A percentile compares a stretch with the other conserved stretches of the same genome.
These are phyloP conservation scores for Exidia glandulosa DNA, from an alignment of 768 basidiomycete genomes.

Conservation along the genomic window DNA sequence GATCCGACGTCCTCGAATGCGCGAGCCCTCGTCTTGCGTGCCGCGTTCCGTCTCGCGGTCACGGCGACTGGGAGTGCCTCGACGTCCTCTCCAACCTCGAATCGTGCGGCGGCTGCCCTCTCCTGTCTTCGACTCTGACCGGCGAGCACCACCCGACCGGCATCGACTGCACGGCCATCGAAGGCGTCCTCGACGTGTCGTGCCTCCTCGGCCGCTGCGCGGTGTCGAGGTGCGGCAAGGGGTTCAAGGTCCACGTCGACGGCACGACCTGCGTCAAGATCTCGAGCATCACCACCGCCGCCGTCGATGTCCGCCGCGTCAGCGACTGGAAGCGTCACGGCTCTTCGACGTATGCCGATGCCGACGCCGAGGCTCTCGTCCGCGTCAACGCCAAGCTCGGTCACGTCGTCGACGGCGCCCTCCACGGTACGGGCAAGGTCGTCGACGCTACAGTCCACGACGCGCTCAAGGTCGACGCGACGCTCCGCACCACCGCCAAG, in stretches of 20 bases:
- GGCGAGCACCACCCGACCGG: slow-evolving; percentile 19
- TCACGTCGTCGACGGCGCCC: too few relatives aligned
- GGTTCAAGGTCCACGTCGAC: slow-evolving; percentile 15
- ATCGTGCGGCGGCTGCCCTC: slow-evolving; percentile 32
- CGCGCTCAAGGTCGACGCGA: too few relatives aligned
- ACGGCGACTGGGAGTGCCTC: neutral
- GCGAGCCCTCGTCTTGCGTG: neutral
- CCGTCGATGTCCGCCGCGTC: neutral
- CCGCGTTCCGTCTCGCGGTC: neutral
- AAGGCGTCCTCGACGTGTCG: slow-evolving; percentile 37
- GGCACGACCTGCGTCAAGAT: slow-evolving; percentile 31
- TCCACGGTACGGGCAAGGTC: too few relatives aligned
- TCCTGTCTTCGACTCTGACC: slow-evolving; percentile 11
- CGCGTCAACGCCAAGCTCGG: too few relatives aligned
- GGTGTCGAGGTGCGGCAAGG: slow-evolving; percentile 34
- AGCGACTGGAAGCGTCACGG: neutral
- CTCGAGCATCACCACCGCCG: neutral
- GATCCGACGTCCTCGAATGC: neutral
- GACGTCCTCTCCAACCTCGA: neutral
- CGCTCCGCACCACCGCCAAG: too few relatives aligned
- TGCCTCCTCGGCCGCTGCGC: slow-evolving; percentile 33
- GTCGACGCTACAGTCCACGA: too few relatives aligned
- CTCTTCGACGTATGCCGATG: neutral
- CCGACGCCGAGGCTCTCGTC: neutral
- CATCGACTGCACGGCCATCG: slow-evolving; percentile 37